Base-by-base conservation (phyloP, 1,284 basidiomycete genomes). In the Cutaneotrichosporon cutaneum region DNA sequence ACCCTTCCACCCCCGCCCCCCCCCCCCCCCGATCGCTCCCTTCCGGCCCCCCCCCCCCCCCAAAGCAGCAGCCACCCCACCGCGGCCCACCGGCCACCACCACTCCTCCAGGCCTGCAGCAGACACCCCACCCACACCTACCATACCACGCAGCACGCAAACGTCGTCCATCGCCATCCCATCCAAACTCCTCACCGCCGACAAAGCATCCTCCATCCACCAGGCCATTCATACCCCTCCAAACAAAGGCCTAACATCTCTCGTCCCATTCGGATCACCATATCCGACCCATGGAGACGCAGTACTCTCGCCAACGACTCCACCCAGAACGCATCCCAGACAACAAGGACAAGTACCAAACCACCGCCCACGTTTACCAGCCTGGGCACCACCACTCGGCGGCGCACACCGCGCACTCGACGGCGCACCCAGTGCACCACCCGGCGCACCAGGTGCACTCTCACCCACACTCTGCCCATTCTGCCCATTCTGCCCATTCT, bases 241-340 rank as follows among this genome's bases (percentile, higher is more conserved):
- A 21, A 21, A 16, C 48, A 58, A 36, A 22, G 39, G 39, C 39
- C 16, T 42, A 42, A 42, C 8, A 16, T 8, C 18, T 26, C 14
- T 35, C 58, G 53, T 60, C 53, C 54, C 58, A 54, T 55, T 60
- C 58, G 58, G 58, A 54, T 60, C 47, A 26, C 45, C 44, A 42
- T 44, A 48, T 60, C 58, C 58, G 58, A 54, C 54, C 48, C 59
- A 60, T 60, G 59, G 59, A 60, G 54, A 56, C 59, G 54, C 59
- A 60, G 45, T 56, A 60, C 39, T 45, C 54, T 44, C 52, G 22
- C 32, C 58, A 54, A 59, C 39, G 53, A 53, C 58, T 42, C 36
- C 59, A 36, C 32, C 50, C 50, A 56, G 48, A 52, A 35, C 52
- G 36, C n/a, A 53, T 54, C 44, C n/a, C 39, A 47, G 26, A 42